Base-by-base conservation (phyloP, 768 basidiomycete species). In the Nevesoporus exiguus region DNA sequence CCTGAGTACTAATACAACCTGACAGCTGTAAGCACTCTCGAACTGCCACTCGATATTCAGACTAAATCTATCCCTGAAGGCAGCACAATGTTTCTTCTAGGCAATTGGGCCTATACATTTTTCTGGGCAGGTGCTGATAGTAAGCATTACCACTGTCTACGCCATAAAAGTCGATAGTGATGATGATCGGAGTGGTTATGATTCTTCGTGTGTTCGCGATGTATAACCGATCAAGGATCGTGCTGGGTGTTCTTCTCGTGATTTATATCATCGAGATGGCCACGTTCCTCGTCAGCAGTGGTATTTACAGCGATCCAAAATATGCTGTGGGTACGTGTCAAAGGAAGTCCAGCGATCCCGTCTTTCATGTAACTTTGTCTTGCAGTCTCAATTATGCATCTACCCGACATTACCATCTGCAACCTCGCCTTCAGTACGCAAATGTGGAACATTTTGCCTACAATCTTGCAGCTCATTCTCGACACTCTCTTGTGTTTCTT, bases 181-280 rank as follows among this genome's bases (percentile, higher is more conserved):
- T 31, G 19, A 36, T 21, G 51, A 36, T 37, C 7, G 19, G 10
- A 52, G 51, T 52, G 37, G 21, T 46, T n/a, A 52, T 52, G 51
- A 31, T 52, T 21, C 44, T 52, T 21, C 48, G 48, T 9, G 48
- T 36, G 15, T 36, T 15, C 34, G 34, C 34, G 4, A 36, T 36
- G 34, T 36, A 15, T 15, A 15, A 36, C 30, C 41, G 27, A 21
- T 52, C 55, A 17, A 47, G 39, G 43, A 27, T 56, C 31, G 36
- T 51, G 24, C 46, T 56, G 6, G 24, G 31, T 15, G 17, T 37
- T 10, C 55, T 56, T 10, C 55, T 56, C 8, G 27, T 43, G 42
- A 29, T 57, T 6, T 57, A 48, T 21, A 10, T 30, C 10, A 11
- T 36, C 1, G 27, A 43, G 19, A 5, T 57, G 13, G 34, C 17